These are phyloP conservation scores for Rosellinia necatrix DNA, from an alignment of 2,329 filamentous ascomycete species.

Conservation along the genomic window DNA sequence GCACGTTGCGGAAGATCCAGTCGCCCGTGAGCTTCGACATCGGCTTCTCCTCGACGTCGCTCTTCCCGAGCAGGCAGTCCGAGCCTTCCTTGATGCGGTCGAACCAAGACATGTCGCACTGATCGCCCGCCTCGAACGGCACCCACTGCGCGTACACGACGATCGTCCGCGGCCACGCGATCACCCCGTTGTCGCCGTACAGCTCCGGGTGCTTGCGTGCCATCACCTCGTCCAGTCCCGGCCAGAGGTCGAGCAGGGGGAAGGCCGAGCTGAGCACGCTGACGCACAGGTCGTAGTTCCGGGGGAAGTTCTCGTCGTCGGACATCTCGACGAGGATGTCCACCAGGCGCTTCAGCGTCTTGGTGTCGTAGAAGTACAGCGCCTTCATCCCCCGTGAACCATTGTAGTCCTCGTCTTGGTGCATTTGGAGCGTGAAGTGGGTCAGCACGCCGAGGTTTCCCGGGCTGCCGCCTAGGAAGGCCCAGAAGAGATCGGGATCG, in stretches of 20 bases:
- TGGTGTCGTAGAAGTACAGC: conserved; percentile 46
- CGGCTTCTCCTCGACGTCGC: conserved; percentile 44
- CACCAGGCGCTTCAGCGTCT: conserved; percentile 46
- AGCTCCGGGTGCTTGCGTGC: conserved; percentile 43
- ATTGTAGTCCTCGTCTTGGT: conserved; percentile 45
- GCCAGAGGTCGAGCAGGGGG: conserved; percentile 43
- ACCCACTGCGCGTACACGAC: conserved; percentile 56
- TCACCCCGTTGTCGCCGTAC: conserved; percentile 43
- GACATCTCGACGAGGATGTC: conserved; percentile 50
- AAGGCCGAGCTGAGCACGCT: conserved; percentile 50
- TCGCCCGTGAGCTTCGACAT: conserved; percentile 51
- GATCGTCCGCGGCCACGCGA: conserved; percentile 47
- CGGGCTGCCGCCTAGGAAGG: conserved; percentile 60
- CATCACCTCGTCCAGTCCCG: conserved; percentile 44
- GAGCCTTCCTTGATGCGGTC: conserved; percentile 46
- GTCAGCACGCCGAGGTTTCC: conserved; percentile 62
- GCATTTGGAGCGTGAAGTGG: conserved; percentile 55
- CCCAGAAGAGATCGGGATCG: conserved; percentile 64
- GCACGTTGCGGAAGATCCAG: conserved; percentile 52
- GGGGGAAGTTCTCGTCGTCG: conserved; percentile 48
- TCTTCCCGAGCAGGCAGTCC: conserved; percentile 42
- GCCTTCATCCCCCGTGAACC: conserved; percentile 50
- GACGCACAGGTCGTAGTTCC: conserved; percentile 53
- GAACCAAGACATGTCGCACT: conserved; percentile 42
- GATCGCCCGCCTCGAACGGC: conserved; percentile 44